phyloP scores from a whole-genome alignment of 352 stramenopile species.

The Phytophthora ramorum region DNA sequence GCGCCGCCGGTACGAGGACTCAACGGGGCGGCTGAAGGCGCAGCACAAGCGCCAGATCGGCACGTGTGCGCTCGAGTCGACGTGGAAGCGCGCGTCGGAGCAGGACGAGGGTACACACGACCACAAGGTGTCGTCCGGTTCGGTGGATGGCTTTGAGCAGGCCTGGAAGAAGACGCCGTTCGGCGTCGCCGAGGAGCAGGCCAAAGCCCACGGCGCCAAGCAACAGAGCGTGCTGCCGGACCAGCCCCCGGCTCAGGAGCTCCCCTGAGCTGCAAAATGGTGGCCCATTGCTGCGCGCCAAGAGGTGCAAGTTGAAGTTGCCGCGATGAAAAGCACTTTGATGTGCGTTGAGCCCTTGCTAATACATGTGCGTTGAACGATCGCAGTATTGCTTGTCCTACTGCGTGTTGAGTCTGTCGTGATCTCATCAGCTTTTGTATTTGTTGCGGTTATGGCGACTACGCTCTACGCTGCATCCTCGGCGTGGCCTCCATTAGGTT shows the following conservation, averaged over 20 bases:
- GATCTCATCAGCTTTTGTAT: no score
- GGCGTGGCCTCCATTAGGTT: no score
- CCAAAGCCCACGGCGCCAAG: slow-evolving; percentile 43
- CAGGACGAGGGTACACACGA: slow-evolving; percentile 50
- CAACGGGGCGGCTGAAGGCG: slow-evolving; percentile 63
- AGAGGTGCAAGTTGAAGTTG: slow-evolving; percentile 32
- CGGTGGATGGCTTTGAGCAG: slow-evolving; percentile 53
- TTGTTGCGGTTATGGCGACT: no score
- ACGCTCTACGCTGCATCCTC: no score
- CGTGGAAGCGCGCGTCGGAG: slow-evolving; percentile 54
- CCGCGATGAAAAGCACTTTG: slow-evolving; percentile 1
- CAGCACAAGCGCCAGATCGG: slow-evolving; percentile 64
- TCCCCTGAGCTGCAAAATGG: slow-evolving; percentile 47
- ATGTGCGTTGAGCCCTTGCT: background rate
- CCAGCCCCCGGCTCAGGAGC: slow-evolving; percentile 48
- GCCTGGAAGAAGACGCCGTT: slow-evolving; percentile 68
- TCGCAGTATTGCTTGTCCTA: no score
- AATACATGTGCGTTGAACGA: background rate
- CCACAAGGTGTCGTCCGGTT: slow-evolving; percentile 45
- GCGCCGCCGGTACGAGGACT: slow-evolving; percentile 74
- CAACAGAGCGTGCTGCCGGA: slow-evolving; percentile 57
- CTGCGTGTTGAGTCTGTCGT: background rate
- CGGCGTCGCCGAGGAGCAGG: slow-evolving; percentile 54
- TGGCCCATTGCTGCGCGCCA: slow-evolving; percentile 2
- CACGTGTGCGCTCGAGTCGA: slow-evolving; percentile 48